Evolutionary conservation across 2,329 filamentous ascomycete genomes (phyloP).

Genomic region (Aspergillus brasiliensis): DNA sequence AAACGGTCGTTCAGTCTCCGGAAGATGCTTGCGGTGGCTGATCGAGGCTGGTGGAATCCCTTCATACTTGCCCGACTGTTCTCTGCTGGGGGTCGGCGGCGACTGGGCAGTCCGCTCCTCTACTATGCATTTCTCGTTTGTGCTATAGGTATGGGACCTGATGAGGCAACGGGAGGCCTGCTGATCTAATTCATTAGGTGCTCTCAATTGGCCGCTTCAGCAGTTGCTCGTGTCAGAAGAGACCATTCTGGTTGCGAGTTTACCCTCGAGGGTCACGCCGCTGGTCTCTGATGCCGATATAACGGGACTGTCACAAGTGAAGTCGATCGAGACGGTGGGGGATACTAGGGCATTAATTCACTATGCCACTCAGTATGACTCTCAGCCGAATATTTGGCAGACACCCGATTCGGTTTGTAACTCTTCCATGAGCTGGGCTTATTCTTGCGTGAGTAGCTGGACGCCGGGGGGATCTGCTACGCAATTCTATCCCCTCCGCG

Average conservation of each 20-base stretch:
- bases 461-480: background rate
- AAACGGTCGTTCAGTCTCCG: background rate
- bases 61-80: background rate
- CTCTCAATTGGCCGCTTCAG: background rate
- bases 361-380: background rate
- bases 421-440: background rate
- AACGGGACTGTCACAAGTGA: background rate
- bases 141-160: background rate
- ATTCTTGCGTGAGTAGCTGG: background rate
- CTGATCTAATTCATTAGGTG: background rate
- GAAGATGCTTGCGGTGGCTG: background rate
- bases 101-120: background rate
- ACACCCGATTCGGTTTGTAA: background rate
- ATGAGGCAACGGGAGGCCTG: background rate
- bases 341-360: background rate
- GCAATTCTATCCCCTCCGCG: background rate
- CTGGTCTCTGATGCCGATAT: background rate
- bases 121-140: background rate
- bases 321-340: background rate
- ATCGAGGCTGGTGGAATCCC: background rate
- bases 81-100: background rate
- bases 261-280: background rate
- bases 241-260: background rate
- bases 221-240: background rate
- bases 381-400: background rate